Evolutionary conservation across 2,329 filamentous ascomycete species (phyloP).

Genomic region (Dothistroma septosporum): DNA sequence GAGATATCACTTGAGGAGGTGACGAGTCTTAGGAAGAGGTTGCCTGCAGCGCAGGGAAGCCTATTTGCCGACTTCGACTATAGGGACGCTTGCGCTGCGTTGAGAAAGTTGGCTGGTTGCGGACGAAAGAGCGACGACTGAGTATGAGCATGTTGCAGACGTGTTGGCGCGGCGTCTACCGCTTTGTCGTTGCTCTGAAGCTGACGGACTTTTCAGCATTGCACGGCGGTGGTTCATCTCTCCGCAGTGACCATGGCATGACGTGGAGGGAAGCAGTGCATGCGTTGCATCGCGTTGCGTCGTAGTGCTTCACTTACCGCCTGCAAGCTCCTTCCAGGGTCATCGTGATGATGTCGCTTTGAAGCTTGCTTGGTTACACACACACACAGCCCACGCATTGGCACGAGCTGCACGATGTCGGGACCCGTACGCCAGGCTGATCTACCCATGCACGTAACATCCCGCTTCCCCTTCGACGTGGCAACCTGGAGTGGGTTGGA

Average conservation of each 20-base stretch:
- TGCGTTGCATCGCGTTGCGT: not conserved
- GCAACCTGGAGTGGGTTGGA: not conserved
- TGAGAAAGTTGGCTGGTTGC: too few relatives aligned
- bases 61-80: too few relatives aligned
- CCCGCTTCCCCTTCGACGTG: not conserved
- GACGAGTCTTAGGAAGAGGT: not conserved
- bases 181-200: not conserved
- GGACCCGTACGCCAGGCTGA: not conserved
- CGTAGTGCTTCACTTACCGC: not conserved
- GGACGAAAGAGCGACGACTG: too few relatives aligned
- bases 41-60: not conserved
- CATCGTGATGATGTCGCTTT: not conserved
- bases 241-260: too few relatives aligned
- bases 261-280: not conserved
- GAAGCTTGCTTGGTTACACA: not conserved
- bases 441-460: not conserved
- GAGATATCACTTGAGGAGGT: not conserved
- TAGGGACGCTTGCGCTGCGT: too few relatives aligned
- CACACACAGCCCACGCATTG: not conserved
- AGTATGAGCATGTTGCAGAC: too few relatives aligned
- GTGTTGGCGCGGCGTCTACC: too few relatives aligned
- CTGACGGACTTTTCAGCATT: not conserved
- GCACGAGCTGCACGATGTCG: not conserved
- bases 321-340: not conserved
- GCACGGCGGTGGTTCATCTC: too few relatives aligned